Evolutionary conservation across 1,284 basidiomycete species (phyloP), one percentile per base, ranked within the genome.

Genomic region (Athelia psychrophila): DNA sequence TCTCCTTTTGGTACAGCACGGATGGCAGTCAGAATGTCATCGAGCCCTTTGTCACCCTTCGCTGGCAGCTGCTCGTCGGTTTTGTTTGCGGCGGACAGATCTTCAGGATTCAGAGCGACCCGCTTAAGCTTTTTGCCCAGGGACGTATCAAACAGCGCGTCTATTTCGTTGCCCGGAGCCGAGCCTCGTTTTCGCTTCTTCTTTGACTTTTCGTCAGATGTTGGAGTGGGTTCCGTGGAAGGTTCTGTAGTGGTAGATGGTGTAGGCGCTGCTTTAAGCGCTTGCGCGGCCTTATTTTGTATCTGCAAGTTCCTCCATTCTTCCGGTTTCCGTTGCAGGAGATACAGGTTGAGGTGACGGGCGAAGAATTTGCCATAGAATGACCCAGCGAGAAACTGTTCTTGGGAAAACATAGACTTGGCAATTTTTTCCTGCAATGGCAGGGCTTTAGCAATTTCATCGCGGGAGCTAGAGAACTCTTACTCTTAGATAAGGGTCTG

Each of bases 401-500:
- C 88, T 51, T 91, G 79, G 1, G 80, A 71, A 23, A 93, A 71
- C 10, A 96, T 72, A 12, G 88, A 88, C 15, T 83, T 81, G 1
- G 90, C 93, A 48, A 98, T 92, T 69, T 95, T 95, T 71, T 96
- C 93, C 89, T 93, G 58, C n/a, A 50, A 5, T 16, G 33, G 12
- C n/a, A 48, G 38, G 35, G 24, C 50, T 51, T 51, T 10, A 23
- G 44, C 19, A 24, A 46, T 50, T 23, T 30, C 27, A 30, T 30
- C 27, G 13, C 48, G 42, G 57, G 32, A 32, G 33, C n/a, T 15
- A 42, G 36, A 30, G 25, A 19, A 18, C n/a, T 65, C 77, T 22
- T 56, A 92, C 92, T 75, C 90, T 94, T 58, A 96, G 78, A 70
- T 89, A 97, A 1, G 92, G 88, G 70, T 98, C 95, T 15, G 91